A percentile compares a stretch with the other conserved stretches of the same genome.
Conservation (phyloP, 129 eudicot species). For the Lonicera japonica region DNA sequence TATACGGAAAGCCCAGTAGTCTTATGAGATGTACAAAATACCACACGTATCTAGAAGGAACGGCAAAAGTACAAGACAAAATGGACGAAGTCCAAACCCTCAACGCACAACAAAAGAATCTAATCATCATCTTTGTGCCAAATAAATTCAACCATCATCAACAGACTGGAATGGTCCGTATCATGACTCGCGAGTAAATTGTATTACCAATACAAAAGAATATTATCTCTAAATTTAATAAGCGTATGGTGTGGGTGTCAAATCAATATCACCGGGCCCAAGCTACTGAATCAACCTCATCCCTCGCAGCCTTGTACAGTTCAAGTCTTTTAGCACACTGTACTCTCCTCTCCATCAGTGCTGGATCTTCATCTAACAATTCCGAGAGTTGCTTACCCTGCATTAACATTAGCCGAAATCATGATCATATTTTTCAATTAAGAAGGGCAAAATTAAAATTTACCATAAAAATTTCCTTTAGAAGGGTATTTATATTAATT, state of each 20-base stretch:
- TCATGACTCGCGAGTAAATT: constrained; percentile 5
- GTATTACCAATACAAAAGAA: constrained; percentile 16
- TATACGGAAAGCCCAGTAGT: no score
- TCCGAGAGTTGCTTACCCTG: constrained; percentile 69
- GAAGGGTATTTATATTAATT: no score
- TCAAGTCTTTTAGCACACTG: constrained; percentile 73
- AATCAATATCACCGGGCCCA: constrained; percentile 42
- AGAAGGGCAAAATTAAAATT: no score
- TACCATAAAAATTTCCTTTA: no score
- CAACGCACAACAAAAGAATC: background rate
- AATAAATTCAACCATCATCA: constrained; percentile 2
- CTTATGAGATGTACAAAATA: no score
- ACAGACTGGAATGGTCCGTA: background rate
- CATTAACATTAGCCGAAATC: background rate
- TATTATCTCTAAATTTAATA: no score
- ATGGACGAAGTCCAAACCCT: background rate
- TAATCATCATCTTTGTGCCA: constrained; percentile 3
- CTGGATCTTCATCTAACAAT: constrained; percentile 81
- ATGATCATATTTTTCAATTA: no score
- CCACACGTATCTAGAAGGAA: no score
- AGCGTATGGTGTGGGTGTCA: background rate
- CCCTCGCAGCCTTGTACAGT: constrained; percentile 71
- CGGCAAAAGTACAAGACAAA: no score
- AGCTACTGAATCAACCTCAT: constrained; percentile 69
- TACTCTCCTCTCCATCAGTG: constrained; percentile 74